Base-by-base conservation (phyloP, 768 basidiomycete genomes). In the Termitomyces sp. region DNA sequence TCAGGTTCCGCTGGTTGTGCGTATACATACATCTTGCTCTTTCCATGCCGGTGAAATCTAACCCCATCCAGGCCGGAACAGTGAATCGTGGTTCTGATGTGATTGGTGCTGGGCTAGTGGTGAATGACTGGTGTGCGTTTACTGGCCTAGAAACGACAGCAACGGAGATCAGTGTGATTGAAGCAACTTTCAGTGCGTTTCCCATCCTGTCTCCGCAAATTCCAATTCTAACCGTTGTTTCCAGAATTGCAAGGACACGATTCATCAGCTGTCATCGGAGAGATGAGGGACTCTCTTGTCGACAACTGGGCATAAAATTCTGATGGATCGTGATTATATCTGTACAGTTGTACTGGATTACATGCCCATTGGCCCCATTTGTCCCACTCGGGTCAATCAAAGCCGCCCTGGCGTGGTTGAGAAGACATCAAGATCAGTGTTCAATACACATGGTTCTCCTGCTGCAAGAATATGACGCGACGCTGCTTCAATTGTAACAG, bases 81-180 rank as follows among this genome's bases (percentile, higher is more conserved):
- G 93, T 99, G 57, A 99, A 98, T 72, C 87, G 97, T 67, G 97
- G 97, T 64, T 97, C 94, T 45, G 97, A 98, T 65, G 94, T 98
- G 37, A 87, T 99, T 60, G 97, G 97, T 30, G 97, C 96, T 9
- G 97, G 97, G 30, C 79, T 98, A 34, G 93, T 99, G 54, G 97
- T 98, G 55, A 99, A 99, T 65, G 97, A 98, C 69, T 98, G 97
- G 97, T 93, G 91, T 74, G 97, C 97, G 10, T 98, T 98, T 73
- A 93, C 94, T n/a, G 97, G 97, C 35, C 79, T 97, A 28, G 97
- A 99, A 67, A 98, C 97, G 58, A 99, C 97, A n/a, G 97, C 97
- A 40, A 98, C 96, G 51, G 97, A 99, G 71, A 93, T 98, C 70
- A 91, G 88, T 64, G 96, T 99, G 38, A 97, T 98, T 64, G 97